Base-by-base conservation (phyloP, 345 rosid genomes). In the Arabidopsis arenosa region DNA sequence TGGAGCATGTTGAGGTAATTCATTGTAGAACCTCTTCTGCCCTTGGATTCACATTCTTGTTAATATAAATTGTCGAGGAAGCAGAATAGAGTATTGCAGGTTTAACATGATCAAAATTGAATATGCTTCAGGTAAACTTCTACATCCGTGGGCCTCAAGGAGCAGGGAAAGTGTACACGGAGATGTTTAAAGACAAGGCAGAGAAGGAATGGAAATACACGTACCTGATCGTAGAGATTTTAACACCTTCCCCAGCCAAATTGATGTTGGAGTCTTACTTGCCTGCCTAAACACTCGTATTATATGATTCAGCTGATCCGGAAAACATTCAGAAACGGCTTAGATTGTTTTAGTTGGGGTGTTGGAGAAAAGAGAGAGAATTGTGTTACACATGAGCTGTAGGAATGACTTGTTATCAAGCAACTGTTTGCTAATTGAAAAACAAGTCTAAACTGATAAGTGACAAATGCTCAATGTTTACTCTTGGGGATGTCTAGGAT, bases 111-210 rank as follows among this genome's bases (percentile, higher is more conserved):
- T 21, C 2, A 61, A 52, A 44, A n/a, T 13, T 68, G 51, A 32
- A 53, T 39, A 53, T 63, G 51, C 6, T 40, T 52, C 72, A 94
- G 97, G 88, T 92, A 15, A 85, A 86, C 80, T 95, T 95, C 83
- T 80, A 84, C 72, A 79, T 95, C 51, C 92, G 97, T 2, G 97
- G 99, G 26, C 96, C 99, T 5, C 97, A 95, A 49, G 97, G 99
- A 85, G 89, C 91, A 5, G 99, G 97, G 37, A 95, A 89, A 75
- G 99, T 90, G 51, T 88, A 81, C 65, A 74, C 96, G 6, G 90
- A 90, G 79, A 95, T 92, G 99, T 92, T 95, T 85, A 92, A 80
- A 75, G 99, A 92, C 85, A 88, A 88, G 75, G 80, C 60, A 47
- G 96, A 90, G 72, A 86, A 86, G 80, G 84, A 95, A 52, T 95